Base-by-base conservation (phyloP, 257 asterid species). In the Fraxinus pennsylvanica region DNA sequence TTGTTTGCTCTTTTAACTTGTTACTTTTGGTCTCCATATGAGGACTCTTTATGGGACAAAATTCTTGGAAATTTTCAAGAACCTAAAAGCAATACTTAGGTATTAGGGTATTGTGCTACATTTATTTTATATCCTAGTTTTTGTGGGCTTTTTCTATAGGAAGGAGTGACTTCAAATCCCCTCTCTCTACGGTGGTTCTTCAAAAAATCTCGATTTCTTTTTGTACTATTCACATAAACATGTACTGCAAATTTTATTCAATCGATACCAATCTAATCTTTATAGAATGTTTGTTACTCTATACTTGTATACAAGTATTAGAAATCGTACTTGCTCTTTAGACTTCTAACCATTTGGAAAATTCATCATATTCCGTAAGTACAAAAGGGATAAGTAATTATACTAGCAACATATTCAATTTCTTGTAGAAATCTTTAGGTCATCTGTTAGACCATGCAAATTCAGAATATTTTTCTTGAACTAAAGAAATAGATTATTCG, bases 11-110 rank as follows among this genome's bases (percentile, higher is more conserved):
- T 61, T 25, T 15, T 2, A 75, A 38, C 15, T 75, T 39, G 29
- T 27, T 65, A 13, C 61, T 63, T 25, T 22, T 74, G 78, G 77
- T 66, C 70, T 74, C 50, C 69, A 74, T 29, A 19, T 29, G 17
- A 30, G 36, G 45, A 43, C 67, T 29, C 68, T 32, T 54, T 17
- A 52, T 27, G 69, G 22, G 69, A 74, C 68, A 47, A 52, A 74
- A 29, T 50, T 68, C 17, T 10, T 74, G 69, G 77, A 29, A 47
- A 29, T 47, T 72, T 21, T 6, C 66, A 74, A 54, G 68, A 29
- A 52, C 33, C 17, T 14, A 47, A 73, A 73, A 73, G 66, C 67
- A 17, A 47, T 32, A 41, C n/a, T 17, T 50, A 14, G 76, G 76
- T 13, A 72, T 2, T 43, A 41, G 75, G 14, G 57, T 47, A n/a